A percentile compares a stretch with the other conserved stretches of the same genome.
phyloP scores from a whole-genome alignment of 768 basidiomycete species.

The Rhodotorula graminis region DNA sequence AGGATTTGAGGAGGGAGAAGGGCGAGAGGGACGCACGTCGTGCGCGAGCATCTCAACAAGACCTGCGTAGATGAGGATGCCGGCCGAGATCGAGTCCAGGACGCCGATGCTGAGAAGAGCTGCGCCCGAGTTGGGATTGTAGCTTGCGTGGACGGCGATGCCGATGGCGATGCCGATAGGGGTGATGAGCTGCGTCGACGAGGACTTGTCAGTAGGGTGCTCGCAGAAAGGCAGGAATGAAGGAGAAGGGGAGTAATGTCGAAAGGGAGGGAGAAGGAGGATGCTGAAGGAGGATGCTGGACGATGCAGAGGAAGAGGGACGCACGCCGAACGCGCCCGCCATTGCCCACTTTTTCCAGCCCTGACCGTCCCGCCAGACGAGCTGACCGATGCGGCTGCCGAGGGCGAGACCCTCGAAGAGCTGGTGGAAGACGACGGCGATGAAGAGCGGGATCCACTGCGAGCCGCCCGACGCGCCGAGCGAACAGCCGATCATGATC shows the following conservation, averaged over 20 bases:
- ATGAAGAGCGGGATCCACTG: constrained; percentile 46
- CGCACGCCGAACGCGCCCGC: constrained; percentile 20
- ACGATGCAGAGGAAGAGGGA: background rate
- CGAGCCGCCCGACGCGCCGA: constrained; percentile 41
- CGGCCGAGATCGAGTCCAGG: constrained; percentile 45
- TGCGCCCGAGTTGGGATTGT: constrained; percentile 42
- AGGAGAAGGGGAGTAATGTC: background rate
- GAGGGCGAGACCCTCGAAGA: constrained; percentile 45
- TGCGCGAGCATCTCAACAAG: constrained; percentile 35
- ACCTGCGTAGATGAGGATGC: constrained; percentile 44
- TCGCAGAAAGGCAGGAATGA: background rate
- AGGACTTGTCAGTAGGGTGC: background rate
- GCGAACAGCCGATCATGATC: constrained; percentile 48
- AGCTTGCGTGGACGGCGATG: constrained; percentile 44
- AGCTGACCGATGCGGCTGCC: constrained; percentile 43
- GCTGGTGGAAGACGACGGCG: constrained; percentile 45
- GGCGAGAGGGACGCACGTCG: constrained; percentile 16
- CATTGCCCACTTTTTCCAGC: constrained; percentile 38
- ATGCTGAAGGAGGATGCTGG: background rate
- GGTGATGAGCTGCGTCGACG: constrained; percentile 41
- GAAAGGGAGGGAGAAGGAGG: no score
- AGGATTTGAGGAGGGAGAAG: no score
- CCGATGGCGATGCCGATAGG: constrained; percentile 46
- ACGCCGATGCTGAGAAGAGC: constrained; percentile 45
- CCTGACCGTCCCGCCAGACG: constrained; percentile 9